Evolutionary conservation across 805 yeast genomes (phyloP), one percentile per base, ranked within the genome.

Genomic region (Kuraishia cidri): DNA sequence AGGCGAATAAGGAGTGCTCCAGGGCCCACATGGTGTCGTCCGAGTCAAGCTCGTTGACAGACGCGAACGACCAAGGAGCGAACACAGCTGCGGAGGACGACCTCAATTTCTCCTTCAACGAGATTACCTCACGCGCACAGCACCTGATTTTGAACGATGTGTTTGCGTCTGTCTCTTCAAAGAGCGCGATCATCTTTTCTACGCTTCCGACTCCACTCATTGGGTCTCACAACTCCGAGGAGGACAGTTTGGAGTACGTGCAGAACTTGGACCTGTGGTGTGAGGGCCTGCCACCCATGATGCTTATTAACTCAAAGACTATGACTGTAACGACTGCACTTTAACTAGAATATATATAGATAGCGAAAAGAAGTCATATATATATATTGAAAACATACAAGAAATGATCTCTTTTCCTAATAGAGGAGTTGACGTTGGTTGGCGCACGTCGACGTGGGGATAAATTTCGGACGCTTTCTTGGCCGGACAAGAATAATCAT

Each of bases 291-390:
- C 96, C 96, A 0, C 96, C 97, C 0, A 68, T 75, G 1, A 51
- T 92, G 51, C 56, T 92, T 39, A 68, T 92, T 34, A 90, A 92
- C 48, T 85, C 97, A 0, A 94, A 86, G 59, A 81, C 95, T 0
- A 87, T 92, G 66, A 92, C 98, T 0, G 98, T 90, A 2, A 90
- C 98, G 0, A 88, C 97, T 5, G 92, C 95, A 22, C 61, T 90
- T 40, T 88, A 59, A 43, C 19, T n/a, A n/a, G 8, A 6, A 24
- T n/a, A 8, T n/a, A 6, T n/a, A 24, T 6, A 6, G 26, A 8
- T 24, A 8, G 9, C 5, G 15, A 25, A 5, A 4, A 25, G 27
- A 25, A 17, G 15, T 4, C 17, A 4, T 4, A 9, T 6, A 25
- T 14, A 10, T 7, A 7, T 4, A 12, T 14, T 17, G 15, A 25